Evolutionary conservation across 805 yeast species (phyloP).

Genomic region (Kluyveromyces siamensis): DNA sequence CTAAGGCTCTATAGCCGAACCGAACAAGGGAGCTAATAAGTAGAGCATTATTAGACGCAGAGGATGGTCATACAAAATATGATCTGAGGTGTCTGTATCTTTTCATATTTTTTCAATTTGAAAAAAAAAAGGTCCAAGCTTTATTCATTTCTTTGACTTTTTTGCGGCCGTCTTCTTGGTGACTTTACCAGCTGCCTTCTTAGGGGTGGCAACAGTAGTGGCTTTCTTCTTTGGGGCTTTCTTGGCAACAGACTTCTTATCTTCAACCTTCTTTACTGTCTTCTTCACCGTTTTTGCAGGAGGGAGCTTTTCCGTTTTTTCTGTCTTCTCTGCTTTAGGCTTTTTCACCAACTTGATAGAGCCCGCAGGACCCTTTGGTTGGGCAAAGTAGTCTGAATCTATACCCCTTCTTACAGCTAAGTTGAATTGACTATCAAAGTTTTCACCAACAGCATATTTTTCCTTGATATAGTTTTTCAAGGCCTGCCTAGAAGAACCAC

Average conservation of each 20-base stretch:
- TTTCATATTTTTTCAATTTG: neutral
- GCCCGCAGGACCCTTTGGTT: constrained; percentile 87
- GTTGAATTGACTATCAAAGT: constrained; percentile 62
- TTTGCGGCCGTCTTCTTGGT: constrained; percentile 26
- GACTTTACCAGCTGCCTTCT: constrained; percentile 22
- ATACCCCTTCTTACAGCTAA: constrained; percentile 75
- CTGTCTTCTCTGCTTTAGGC: constrained; percentile 23
- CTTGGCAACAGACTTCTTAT: constrained; percentile 16
- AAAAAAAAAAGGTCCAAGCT: neutral
- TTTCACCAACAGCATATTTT: constrained; percentile 42
- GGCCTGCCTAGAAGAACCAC: constrained; percentile 79
- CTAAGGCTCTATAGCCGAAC: neutral
- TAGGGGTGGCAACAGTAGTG: constrained; percentile 16
- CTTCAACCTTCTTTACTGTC: constrained; percentile 11
- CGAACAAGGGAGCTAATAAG: neutral
- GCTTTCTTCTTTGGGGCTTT: constrained; percentile 18
- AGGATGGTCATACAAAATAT: too few species aligned
- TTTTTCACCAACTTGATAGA: constrained; percentile 52
- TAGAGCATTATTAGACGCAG: neutral
- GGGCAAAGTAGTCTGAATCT: constrained; percentile 61
- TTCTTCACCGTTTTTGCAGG: constrained; percentile 7
- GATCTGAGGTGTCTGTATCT: too few species aligned
- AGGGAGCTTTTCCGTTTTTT: constrained; percentile 22
- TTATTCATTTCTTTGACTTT: constrained; percentile 1
- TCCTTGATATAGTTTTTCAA: constrained; percentile 69